phyloP scores from a whole-genome alignment of 2,329 filamentous ascomycete species.

The Lecanicillium sp. region DNA sequence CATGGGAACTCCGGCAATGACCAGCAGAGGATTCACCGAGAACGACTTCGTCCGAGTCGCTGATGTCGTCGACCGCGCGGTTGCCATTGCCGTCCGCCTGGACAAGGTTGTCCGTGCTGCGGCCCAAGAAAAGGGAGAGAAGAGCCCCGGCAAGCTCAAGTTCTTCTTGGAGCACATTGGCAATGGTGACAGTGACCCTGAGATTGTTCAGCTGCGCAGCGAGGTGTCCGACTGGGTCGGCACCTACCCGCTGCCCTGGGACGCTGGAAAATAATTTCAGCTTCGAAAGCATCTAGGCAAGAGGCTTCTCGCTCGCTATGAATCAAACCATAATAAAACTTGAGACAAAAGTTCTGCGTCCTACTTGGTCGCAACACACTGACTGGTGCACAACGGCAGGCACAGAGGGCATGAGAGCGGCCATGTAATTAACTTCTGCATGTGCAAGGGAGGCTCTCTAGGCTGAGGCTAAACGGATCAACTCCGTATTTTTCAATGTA shows the following conservation, averaged over 20 bases:
- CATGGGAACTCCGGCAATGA: constrained; percentile 97
- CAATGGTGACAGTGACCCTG: constrained; percentile 57
- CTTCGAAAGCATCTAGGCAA: background rate
- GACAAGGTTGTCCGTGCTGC: constrained; percentile 64
- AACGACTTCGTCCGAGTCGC: constrained; percentile 83
- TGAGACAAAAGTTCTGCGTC: too few species aligned
- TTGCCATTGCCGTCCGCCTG: constrained; percentile 68
- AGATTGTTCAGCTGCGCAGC: constrained; percentile 64
- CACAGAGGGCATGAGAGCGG: background rate
- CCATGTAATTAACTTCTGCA: constrained; percentile 4
- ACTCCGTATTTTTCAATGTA: constrained; percentile 1
- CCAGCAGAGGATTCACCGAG: constrained; percentile 83
- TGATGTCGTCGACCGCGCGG: constrained; percentile 76
- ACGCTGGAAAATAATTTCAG: constrained; percentile 24
- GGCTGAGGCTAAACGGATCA: background rate
- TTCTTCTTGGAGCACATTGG: constrained; percentile 62
- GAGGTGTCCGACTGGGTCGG: constrained; percentile 76
- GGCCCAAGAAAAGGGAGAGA: constrained; percentile 60
- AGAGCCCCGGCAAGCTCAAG: constrained; percentile 56
- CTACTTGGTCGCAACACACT: too few species aligned
- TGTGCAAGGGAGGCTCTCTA: background rate
- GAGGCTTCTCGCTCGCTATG: too few species aligned
- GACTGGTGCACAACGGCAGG: background rate
- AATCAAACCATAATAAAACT: too few species aligned
- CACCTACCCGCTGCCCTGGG: constrained; percentile 66